Percentiles rank a stretch among this genome's conserved stretches.
Conservation (phyloP, 2,329 filamentous ascomycete species). For the Diaporthe sp. region DNA sequence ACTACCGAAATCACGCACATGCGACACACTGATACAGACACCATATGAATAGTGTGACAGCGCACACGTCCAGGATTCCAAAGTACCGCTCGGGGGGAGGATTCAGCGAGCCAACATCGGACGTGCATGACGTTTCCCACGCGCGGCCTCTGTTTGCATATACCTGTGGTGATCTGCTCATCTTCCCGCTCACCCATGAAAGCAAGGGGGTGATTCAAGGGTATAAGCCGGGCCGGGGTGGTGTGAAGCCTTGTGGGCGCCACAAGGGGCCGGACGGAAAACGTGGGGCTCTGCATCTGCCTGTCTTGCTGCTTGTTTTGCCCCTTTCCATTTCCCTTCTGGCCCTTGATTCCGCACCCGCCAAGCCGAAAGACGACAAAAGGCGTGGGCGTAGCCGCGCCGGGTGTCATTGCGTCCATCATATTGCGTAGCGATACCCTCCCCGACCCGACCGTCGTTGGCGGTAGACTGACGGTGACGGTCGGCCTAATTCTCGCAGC, state of each 20-base stretch:
- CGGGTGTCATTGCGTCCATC: not conserved
- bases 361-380: not conserved
- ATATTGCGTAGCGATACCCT: not conserved
- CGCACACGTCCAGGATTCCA: not conserved
- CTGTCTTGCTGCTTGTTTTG: not conserved
- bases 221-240: constrained; percentile 19
- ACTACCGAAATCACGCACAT: not conserved
- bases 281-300: constrained; percentile 10
- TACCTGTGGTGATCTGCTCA: constrained; percentile 7
- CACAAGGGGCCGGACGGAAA: not conserved
- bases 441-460: not conserved
- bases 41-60: not conserved
- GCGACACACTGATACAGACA: not conserved
- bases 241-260: constrained; percentile 2
- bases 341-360: constrained; percentile 4
- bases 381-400: not conserved
- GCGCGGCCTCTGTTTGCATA: not conserved
- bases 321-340: not conserved
- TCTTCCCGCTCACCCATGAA: not conserved
- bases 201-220: constrained; percentile 23
- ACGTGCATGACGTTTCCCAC: not conserved
- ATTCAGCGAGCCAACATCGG: not conserved
- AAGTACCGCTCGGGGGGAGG: not conserved
- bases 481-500: constrained; percentile 5
- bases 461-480: not conserved